These are phyloP conservation scores for Aspergillus sp. DNA, from an alignment of 2,329 filamentous ascomycete genomes.

Conservation along the genomic window DNA sequence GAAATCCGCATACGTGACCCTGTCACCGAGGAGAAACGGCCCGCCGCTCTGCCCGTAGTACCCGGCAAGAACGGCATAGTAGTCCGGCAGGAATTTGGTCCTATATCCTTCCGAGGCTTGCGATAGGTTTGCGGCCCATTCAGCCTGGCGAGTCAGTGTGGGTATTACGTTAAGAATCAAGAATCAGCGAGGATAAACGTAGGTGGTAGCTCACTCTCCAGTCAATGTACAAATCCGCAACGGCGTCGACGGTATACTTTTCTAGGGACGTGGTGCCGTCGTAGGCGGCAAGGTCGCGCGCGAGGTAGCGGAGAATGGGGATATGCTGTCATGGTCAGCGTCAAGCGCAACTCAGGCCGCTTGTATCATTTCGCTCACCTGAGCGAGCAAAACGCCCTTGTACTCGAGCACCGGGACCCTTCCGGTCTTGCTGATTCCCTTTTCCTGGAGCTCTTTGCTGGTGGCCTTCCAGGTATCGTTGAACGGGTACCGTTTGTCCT, in stretches of 20 bases:
- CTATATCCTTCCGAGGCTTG: constrained; percentile 40
- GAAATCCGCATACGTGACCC: constrained; percentile 46
- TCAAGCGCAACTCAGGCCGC: no score
- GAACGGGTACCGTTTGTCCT: constrained; percentile 34
- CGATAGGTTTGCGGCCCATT: constrained; percentile 36
- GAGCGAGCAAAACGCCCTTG: constrained; percentile 35
- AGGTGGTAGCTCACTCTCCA: constrained; percentile 40
- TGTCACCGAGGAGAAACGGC: constrained; percentile 44
- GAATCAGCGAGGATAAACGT: no score
- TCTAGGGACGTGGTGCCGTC: constrained; percentile 44
- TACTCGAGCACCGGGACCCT: constrained; percentile 43
- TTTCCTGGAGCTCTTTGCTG: constrained; percentile 33
- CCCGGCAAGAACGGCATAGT: constrained; percentile 34
- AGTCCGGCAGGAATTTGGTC: constrained; percentile 32
- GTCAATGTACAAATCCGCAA: constrained; percentile 46
- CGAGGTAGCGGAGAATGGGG: no score
- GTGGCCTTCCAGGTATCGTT: constrained; percentile 33
- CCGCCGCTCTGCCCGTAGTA: constrained; percentile 38
- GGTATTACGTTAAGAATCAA: neutral
- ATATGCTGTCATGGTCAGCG: no score
- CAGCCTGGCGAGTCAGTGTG: constrained; percentile 8
- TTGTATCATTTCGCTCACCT: constrained; percentile 3
- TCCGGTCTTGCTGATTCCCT: constrained; percentile 36
- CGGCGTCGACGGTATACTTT: constrained; percentile 44
- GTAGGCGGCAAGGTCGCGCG: no score